Conservation (phyloP, 169 alveolate species). For the Theileria orientalis region DNA sequence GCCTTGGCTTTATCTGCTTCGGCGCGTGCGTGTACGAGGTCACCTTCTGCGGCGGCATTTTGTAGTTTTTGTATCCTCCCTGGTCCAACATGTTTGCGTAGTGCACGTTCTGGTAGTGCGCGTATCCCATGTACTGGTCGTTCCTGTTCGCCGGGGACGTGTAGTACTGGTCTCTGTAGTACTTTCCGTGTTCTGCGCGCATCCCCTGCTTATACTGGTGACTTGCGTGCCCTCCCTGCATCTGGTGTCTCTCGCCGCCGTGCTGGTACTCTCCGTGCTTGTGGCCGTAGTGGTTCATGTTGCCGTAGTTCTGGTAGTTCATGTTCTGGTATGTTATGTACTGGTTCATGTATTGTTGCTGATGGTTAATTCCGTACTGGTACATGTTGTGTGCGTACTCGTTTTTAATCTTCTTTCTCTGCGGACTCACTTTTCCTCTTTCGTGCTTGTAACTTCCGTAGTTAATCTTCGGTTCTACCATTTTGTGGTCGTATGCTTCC, state of each 20-base stretch:
- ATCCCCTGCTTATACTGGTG: too few species aligned
- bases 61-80: neutral
- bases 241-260: neutral
- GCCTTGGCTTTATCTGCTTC: constrained; percentile 13
- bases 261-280: neutral
- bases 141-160: neutral
- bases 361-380: neutral
- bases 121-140: neutral
- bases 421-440: neutral
- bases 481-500: too few species aligned
- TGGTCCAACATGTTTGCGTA: neutral
- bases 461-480: neutral
- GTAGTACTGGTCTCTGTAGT: neutral
- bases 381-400: neutral
- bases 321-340: neutral
- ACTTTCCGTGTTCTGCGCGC: too few species aligned
- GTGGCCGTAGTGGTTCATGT: neutral
- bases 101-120: neutral
- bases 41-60: neutral
- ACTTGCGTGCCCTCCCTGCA: neutral
- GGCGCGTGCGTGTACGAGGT: neutral
- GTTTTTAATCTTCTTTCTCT: neutral
- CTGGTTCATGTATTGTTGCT: too few species aligned
- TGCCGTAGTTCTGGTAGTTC: neutral
- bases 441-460: neutral